Conservation (phyloP, 2,329 filamentous ascomycete species). For the Ophiognomonia clavigignenti-juglandacearum region DNA sequence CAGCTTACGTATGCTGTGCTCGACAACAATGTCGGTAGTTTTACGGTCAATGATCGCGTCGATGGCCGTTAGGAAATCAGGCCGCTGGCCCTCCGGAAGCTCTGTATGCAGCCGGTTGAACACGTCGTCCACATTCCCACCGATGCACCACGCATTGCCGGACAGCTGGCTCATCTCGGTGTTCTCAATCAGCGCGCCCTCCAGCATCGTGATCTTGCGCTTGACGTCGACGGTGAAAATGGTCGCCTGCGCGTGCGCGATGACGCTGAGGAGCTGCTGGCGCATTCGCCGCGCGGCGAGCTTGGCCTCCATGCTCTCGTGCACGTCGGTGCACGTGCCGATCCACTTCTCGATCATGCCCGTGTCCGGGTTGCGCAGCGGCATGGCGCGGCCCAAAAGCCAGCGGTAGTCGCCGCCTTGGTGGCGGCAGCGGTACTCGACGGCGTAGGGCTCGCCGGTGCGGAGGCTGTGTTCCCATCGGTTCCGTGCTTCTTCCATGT, state of each 20-base stretch:
- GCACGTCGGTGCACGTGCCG: conserved; percentile 73
- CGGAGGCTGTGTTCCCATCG: conserved; percentile 58
- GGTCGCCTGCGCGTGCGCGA: conserved; percentile 70
- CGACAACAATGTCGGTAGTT: conserved; percentile 55
- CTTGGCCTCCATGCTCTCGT: conserved; percentile 67
- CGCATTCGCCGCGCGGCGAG: conserved; percentile 60
- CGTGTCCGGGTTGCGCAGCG: conserved; percentile 59
- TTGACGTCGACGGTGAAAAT: conserved; percentile 67
- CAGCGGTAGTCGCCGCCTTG: conserved; percentile 69
- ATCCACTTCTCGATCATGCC: conserved; percentile 75
- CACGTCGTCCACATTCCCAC: conserved; percentile 51
- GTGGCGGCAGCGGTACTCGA: conserved; percentile 65
- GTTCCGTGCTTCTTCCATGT: conserved; percentile 49
- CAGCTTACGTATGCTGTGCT: conserved; percentile 50
- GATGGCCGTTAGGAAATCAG: conserved; percentile 53
- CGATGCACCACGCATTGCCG: conserved; percentile 9
- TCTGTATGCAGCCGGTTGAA: conserved; percentile 48
- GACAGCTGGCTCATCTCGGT: conserved; percentile 29
- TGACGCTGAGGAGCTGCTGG: conserved; percentile 68
- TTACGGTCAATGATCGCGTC: conserved; percentile 61
- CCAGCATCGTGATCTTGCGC: conserved; percentile 60
- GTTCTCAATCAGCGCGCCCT: conserved; percentile 59
- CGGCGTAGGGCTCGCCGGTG: conserved; percentile 65
- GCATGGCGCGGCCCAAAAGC: conserved; percentile 71
- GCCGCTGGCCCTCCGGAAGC: conserved; percentile 37